Evolutionary conservation across 257 asterid species (phyloP), one percentile per base, ranked within the genome.

Genomic region (Knoxia roxburghii): DNA sequence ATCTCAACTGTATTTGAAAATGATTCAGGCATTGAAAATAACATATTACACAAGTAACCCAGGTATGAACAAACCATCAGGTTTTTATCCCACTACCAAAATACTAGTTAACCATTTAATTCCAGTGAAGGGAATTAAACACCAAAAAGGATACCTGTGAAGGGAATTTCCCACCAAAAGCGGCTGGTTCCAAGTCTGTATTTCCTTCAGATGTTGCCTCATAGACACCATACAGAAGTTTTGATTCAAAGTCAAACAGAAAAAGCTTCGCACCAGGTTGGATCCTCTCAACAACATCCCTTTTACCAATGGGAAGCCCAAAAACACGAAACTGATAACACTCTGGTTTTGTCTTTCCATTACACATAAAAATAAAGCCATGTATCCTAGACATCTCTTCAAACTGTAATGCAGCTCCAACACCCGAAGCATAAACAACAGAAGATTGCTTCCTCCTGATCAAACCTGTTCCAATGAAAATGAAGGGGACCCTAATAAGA

Each of bases 281-380:
- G 72, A 90, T 86, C 78, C 72, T 71, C 78, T 81, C 86, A 40
- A 83, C 87, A 64, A 73, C 78, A 55, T 77, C 76, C 80, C 72
- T 76, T 74, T 68, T 67, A 11, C 85, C 81, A 62, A 10, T 51
- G 49, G 91, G 95, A 79, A 90, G 87, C 56, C 97, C 97, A 71
- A 90, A 86, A 68, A 90, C 91, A 64, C 95, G 91, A 78, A 81
- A 85, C 53, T 64, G 82, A 79, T 73, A 90, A 73, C 97, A 87
- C 58, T 90, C 83, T 24, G 71, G 63, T 83, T 90, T 90, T 35
- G 96, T 85, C 37, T 13, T 78, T 21, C 77, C 70, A 68, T 81
- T 86, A 74, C 97, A 87, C 80, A 87, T 75, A 78, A 90, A 90
- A 68, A 87, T 87, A 79, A 76, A 90, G 68, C 95, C 97, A 20